These are phyloP conservation scores for Simplicillium sp. DNA, from an alignment of 2,329 filamentous ascomycete genomes.

Conservation along the genomic window DNA sequence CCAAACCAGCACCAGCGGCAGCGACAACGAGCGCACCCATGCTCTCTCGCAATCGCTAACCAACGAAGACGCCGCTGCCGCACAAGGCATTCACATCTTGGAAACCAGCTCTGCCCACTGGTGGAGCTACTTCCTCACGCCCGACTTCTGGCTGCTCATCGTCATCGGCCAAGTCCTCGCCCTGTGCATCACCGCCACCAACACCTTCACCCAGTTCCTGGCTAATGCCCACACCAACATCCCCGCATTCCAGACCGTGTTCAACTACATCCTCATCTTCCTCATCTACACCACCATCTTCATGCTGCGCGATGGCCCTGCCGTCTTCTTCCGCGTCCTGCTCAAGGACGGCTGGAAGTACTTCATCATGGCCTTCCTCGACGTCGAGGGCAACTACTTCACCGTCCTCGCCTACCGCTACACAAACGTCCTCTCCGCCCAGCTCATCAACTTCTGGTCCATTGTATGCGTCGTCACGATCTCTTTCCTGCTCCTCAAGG, in stretches of 20 bases:
- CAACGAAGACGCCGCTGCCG: conserved; percentile 17
- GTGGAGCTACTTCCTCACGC: conserved; percentile 71
- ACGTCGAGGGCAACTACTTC: conserved; percentile 97
- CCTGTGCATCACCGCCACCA: conserved; percentile 84
- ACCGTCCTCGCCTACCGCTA: conserved; percentile 88
- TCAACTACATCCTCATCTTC: conserved; percentile 84
- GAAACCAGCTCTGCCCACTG: conserved; percentile 45
- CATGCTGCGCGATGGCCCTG: conserved; percentile 68
- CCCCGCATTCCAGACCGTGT: conserved; percentile 90
- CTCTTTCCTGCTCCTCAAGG: conserved; percentile 72
- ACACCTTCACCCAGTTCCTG: conserved; percentile 79
- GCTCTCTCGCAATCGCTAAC: not conserved
- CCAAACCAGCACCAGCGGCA: conserved; percentile 6
- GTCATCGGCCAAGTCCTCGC: conserved; percentile 74
- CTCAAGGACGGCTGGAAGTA: conserved; percentile 81
- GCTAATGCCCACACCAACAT: conserved; percentile 60
- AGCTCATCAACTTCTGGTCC: conserved; percentile 98
- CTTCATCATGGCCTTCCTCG: conserved; percentile 82
- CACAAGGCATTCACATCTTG: conserved; percentile 43
- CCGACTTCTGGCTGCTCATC: conserved; percentile 82
- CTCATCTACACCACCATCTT: conserved; percentile 74
- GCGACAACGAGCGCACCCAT: not conserved
- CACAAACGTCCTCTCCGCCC: conserved; percentile 85
- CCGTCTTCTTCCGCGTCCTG: conserved; percentile 56
- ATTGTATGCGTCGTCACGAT: conserved; percentile 85